Conservation (phyloP, 2,329 filamentous ascomycete species). For the Cryphonectria nitschkei region DNA sequence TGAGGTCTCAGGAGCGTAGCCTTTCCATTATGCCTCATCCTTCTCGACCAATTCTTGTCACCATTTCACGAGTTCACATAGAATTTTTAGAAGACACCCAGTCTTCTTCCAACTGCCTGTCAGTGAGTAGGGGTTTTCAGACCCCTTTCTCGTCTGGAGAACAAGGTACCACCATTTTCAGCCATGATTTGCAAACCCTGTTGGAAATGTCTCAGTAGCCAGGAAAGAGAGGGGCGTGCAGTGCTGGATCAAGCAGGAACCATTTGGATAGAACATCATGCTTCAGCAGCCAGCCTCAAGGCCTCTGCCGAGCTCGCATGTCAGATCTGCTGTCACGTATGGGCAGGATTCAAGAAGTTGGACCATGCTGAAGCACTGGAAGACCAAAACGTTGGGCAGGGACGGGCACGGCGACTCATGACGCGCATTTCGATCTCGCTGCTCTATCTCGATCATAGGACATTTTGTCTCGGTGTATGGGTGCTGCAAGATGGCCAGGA, state of each 20-base stretch:
- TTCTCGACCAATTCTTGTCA: too few relatives aligned
- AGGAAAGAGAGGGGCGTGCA: background rate
- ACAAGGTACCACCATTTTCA: background rate
- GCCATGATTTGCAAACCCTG: background rate
- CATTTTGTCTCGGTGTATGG: background rate
- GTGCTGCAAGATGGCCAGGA: background rate
- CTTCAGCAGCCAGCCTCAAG: background rate
- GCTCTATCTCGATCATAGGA: background rate
- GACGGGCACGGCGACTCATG: background rate
- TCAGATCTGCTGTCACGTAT: background rate
- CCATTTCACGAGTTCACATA: too few relatives aligned
- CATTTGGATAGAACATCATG: background rate
- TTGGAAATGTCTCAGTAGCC: background rate
- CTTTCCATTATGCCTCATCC: too few relatives aligned
- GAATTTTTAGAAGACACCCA: too few relatives aligned
- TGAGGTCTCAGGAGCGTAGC: too few relatives aligned
- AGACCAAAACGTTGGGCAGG: background rate
- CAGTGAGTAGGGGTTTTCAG: too few relatives aligned
- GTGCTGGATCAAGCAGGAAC: background rate
- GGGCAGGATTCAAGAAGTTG: background rate
- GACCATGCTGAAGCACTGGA: background rate
- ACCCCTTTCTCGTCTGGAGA: background rate
- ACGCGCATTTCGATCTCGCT: background rate
- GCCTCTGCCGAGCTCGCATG: background rate
- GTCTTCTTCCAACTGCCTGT: too few relatives aligned